Conservation (phyloP, 2,329 filamentous ascomycete species). For the Hymenotorrendiella dingleyae region DNA sequence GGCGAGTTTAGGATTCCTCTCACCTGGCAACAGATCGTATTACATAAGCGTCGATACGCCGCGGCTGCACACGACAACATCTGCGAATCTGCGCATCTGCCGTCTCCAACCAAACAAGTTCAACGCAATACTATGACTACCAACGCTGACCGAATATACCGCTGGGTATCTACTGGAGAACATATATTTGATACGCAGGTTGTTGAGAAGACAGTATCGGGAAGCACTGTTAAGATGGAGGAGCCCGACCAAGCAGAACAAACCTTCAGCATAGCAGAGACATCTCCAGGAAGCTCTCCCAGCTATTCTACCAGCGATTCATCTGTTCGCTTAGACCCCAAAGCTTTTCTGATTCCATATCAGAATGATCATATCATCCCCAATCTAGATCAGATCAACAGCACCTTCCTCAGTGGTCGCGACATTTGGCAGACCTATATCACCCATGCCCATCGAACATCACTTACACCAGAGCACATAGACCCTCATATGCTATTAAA, state of each 20-base stretch:
- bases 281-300: not conserved
- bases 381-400: slow-evolving; percentile 1
- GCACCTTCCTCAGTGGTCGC: not conserved
- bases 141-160: slow-evolving; percentile 1
- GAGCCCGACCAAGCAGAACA: not conserved
- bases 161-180: slow-evolving; percentile 5
- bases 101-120: too few species aligned
- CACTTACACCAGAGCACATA: not conserved
- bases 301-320: slow-evolving; percentile 1
- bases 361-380: slow-evolving; percentile 1
- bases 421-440: not conserved
- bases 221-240: slow-evolving; percentile 2
- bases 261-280: not conserved
- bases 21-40: too few species aligned
- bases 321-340: not conserved
- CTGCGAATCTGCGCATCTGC: too few species aligned
- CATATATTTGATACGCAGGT: slow-evolving; percentile 4
- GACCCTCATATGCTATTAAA: not conserved
- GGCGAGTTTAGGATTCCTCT: too few species aligned
- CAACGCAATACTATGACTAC: too few species aligned
- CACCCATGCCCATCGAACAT: not conserved
- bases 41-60: too few species aligned
- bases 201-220: slow-evolving; percentile 2
- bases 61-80: too few species aligned
- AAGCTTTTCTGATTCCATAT: not conserved